Evolutionary conservation across 2,329 filamentous ascomycete species (phyloP).

Genomic region (Myriosclerotinia curreyana): DNA sequence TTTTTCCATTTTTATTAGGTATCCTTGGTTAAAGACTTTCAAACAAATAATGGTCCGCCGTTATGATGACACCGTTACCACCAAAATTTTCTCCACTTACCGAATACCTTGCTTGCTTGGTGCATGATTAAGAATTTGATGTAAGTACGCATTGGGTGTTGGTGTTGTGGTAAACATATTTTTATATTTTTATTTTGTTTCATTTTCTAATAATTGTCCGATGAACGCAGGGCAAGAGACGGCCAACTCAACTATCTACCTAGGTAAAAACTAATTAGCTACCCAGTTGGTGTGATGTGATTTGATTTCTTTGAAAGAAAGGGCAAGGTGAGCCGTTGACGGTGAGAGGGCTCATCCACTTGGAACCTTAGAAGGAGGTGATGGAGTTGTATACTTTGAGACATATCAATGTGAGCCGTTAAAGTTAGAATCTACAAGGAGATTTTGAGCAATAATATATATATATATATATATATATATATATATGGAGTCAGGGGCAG

Average conservation of each 20-base stretch:
- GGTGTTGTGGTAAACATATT: background rate
- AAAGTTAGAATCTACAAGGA: background rate
- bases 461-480: background rate
- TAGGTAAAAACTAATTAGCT: background rate
- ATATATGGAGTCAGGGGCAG: background rate
- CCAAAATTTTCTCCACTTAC: constrained; percentile 8
- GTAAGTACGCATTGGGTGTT: background rate
- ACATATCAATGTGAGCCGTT: no score
- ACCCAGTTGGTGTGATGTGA: background rate
- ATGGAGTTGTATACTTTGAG: background rate
- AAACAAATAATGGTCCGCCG: background rate
- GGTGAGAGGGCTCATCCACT: background rate
- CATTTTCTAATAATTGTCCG: background rate
- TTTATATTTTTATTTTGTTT: background rate
- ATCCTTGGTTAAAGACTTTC: no score
- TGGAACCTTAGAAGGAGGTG: background rate
- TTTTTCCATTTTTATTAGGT: background rate
- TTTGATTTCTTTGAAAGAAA: background rate
- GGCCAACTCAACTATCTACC: background rate
- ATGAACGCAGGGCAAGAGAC: constrained; percentile 8
- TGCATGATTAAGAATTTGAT: background rate
- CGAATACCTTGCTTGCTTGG: background rate
- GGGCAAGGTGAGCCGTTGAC: no score
- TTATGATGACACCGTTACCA: background rate
- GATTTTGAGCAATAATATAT: background rate